Evolutionary conservation across 805 yeast species (phyloP), one percentile per base, ranked within the genome.

Genomic region (Candida tallmaniae): DNA sequence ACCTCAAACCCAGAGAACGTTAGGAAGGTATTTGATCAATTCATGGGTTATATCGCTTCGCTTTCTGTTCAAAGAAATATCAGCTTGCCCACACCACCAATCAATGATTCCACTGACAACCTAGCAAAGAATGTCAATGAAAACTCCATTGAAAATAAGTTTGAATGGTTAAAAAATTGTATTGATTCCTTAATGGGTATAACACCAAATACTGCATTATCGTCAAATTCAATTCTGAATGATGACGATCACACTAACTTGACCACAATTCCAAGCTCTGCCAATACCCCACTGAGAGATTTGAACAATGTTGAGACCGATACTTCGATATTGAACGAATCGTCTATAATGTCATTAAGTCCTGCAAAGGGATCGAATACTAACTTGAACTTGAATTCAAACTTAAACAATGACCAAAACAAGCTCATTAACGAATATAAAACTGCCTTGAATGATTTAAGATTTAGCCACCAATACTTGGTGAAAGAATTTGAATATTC

Each of bases 401-500:
- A 8, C 8, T 8, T 14, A 7, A 10, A 31, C 3, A 32, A 18
- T 16, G 34, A 40, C 20, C 40, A 35, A 10, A 12, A 16, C 13
- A 38, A 34, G 15, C 17, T 37, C 17, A 10, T 39, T 3, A 38
- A 32, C 23, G 68, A 64, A 22, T 60, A 74, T 46, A 70, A 68
- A 42, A 74, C 82, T 0, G 87, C 88, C 0, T 60, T 83, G 32
- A 72, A 68, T 36, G 93, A 83, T 51, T 62, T 83, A 34, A 78
- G 81, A 44, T 74, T 83, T 50, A 82, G 87, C 2, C 87, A 82
- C 53, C 77, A 70, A 40, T 83, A 80, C 49, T 59, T 83, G 35
- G 70, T 81, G 2, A 76, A 77, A 48, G 84, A 80, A 46, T 83
- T 72, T 47, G 83, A 80, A 43, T 74, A 77, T 40, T 83, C 83